Evolutionary conservation across 129 eudicot species (phyloP), one percentile per base, ranked within the genome.

Genomic region (Saposhnikovia divaricata): DNA sequence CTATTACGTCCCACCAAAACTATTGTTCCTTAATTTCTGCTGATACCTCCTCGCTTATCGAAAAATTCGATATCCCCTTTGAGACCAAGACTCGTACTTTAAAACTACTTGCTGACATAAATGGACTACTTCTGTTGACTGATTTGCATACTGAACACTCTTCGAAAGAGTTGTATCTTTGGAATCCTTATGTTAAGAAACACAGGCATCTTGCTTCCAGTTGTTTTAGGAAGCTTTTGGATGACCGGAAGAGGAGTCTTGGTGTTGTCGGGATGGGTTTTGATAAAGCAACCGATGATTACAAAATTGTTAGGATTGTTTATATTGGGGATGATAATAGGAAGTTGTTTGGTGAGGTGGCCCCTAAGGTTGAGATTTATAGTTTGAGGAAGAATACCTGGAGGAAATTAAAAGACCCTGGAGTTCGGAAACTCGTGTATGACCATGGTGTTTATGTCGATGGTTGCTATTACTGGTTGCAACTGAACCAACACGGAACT

Each of bases 241-340:
- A 15, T 73, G 53, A 42, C 25, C 15, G 53, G 55, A 3, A 3
- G 0, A 10, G 6, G 23, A 23, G n/a, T 10, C 23, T 0, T 1
- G 0, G 19, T 25, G 9, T 44, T 2, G 28, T 73, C 1, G 77
- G 77, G 37, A 21, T 73, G 34, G 55, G 55, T 2, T 73, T 43
- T 73, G 53, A 73, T 28, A 2, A 43, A 12, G 19, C 55, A 0
- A 23, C 38, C 9, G 6, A 12, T 44, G 77, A 73, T 73, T 73
- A 73, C 12, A 43, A 48, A 44, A 13, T 73, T 73, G 77, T 73
- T 73, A 43, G 77, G 53, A 73, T 73, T 42, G 31, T 73, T 11
- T 73, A 73, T 43, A 6, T 11, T 21, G 1, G 2, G 28, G 51
- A 43, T 73, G 14, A n/a, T 5, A 7, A 39, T 5, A 5, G 1